phyloP scores from a whole-genome alignment of 108 stramenopile genomes.

The Cyclotella distinguenda region DNA sequence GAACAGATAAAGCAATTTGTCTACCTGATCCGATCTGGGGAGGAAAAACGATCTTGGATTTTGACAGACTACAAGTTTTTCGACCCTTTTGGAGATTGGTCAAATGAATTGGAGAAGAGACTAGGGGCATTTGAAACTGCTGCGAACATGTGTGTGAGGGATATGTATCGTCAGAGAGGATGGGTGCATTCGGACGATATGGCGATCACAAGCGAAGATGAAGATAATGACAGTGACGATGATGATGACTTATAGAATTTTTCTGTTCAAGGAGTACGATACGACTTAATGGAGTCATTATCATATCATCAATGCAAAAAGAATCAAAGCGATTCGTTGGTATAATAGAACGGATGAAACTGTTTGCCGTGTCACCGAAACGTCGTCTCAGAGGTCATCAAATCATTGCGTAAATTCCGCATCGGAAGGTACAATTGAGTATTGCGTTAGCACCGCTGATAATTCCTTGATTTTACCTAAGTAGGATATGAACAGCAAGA shows the following conservation, averaged over 20 bases:
- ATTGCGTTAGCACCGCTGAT: no score
- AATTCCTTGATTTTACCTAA: no score
- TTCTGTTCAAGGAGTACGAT: no score
- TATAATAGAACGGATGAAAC: no score
- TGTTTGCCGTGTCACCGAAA: no score
- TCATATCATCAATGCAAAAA: no score
- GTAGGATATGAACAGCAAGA: no score
- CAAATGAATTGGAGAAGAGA: constrained; percentile 51
- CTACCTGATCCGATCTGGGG: constrained; percentile 70
- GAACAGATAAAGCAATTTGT: constrained; percentile 65
- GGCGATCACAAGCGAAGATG: not conserved
- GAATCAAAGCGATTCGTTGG: no score
- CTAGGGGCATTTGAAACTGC: constrained; percentile 43
- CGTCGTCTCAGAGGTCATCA: no score
- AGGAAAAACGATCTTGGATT: constrained; percentile 75
- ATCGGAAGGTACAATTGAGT: no score
- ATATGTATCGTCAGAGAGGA: constrained; percentile 36
- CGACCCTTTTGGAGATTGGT: constrained; percentile 62
- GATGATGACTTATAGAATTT: constrained; percentile 53
- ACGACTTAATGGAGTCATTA: no score
- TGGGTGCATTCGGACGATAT: constrained; percentile 44
- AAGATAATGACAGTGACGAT: constrained; percentile 22
- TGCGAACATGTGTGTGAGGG: constrained; percentile 34
- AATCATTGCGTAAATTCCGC: no score
- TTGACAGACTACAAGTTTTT: constrained; percentile 79